A percentile compares a stretch with the other conserved stretches of the same genome.
Evolutionary conservation across 352 stramenopile species (phyloP).

Genomic region (Phytophthora palmivora): DNA sequence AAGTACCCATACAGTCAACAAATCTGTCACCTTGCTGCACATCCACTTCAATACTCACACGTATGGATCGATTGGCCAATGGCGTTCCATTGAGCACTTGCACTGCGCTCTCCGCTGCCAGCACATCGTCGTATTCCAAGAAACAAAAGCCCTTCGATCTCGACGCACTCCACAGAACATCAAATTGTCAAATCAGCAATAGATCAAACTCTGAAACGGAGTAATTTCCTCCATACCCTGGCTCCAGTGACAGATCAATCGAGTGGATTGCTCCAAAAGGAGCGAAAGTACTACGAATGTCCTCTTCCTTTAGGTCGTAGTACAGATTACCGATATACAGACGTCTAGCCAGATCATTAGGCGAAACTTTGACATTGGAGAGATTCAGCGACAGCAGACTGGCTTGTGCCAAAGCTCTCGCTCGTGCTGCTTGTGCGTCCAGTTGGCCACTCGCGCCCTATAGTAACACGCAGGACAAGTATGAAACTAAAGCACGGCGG

Average conservation of each 20-base stretch:
- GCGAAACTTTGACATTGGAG: slow-evolving; percentile 51
- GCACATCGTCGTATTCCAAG: slow-evolving; percentile 83
- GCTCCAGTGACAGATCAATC: slow-evolving; percentile 81
- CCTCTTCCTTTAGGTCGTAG: slow-evolving; percentile 86
- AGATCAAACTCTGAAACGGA: neutral
- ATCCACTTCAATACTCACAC: slow-evolving; percentile 37
- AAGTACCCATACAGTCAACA: neutral
- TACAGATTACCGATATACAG: slow-evolving; percentile 86
- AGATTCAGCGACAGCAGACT: slow-evolving; percentile 74
- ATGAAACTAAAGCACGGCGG: slow-evolving; percentile 47
- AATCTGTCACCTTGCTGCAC: neutral
- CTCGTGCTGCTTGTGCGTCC: slow-evolving; percentile 65
- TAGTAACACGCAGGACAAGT: slow-evolving; percentile 47
- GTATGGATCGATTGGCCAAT: slow-evolving; percentile 68
- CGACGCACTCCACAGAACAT: slow-evolving; percentile 42
- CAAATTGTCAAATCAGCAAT: slow-evolving; percentile 1
- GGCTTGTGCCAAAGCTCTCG: slow-evolving; percentile 68
- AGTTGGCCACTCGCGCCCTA: slow-evolving; percentile 46
- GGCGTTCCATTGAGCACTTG: slow-evolving; percentile 76
- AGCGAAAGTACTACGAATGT: slow-evolving; percentile 69
- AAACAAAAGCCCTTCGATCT: slow-evolving; percentile 87
- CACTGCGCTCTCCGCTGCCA: slow-evolving; percentile 78
- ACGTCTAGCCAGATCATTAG: slow-evolving; percentile 69
- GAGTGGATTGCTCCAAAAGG: slow-evolving; percentile 76
- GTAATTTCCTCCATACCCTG: slow-evolving; percentile 45